A percentile compares a stretch with the other conserved stretches of the same genome.
Conservation (phyloP, 176 grass and related monocot genomes). For the Ensete ventricosum region DNA sequence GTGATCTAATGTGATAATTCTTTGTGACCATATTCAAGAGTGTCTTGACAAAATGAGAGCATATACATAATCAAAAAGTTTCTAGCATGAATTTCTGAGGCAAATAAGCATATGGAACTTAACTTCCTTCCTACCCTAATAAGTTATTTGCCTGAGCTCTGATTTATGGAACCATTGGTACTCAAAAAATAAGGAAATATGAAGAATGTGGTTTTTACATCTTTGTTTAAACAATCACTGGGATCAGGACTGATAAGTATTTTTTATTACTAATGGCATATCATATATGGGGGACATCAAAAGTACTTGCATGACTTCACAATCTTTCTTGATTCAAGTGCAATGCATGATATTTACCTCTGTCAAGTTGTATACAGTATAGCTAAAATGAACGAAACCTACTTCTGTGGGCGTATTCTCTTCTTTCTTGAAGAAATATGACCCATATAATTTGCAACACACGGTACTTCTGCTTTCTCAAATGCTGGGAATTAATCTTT, state of each 20-base stretch:
- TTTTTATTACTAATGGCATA: too few relatives aligned
- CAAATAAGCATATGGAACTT: background rate
- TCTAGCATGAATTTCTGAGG: background rate
- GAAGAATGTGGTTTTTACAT: background rate
- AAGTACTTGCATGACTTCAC: too few relatives aligned
- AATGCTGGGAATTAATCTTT: background rate
- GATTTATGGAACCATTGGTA: background rate
- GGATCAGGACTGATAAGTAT: background rate
- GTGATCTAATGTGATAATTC: too few relatives aligned
- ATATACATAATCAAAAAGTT: background rate
- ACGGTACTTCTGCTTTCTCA: background rate
- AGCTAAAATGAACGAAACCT: background rate
- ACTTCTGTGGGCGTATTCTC: background rate
- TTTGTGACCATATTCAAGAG: too few relatives aligned
- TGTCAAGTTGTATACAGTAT: background rate
- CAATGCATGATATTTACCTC: background rate
- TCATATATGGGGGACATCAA: too few relatives aligned
- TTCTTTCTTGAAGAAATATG: background rate
- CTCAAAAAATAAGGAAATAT: background rate
- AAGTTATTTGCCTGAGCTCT: background rate
- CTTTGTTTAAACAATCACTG: background rate
- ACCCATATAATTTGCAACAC: background rate
- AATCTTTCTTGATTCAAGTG: too few relatives aligned
- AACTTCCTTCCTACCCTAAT: background rate
- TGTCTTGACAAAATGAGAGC: too few relatives aligned